A percentile compares a stretch with the other conserved stretches of the same genome.
phyloP scores from a whole-genome alignment of 495 filamentous ascomycete genomes.

The Polyplosphaeria fusca region DNA sequence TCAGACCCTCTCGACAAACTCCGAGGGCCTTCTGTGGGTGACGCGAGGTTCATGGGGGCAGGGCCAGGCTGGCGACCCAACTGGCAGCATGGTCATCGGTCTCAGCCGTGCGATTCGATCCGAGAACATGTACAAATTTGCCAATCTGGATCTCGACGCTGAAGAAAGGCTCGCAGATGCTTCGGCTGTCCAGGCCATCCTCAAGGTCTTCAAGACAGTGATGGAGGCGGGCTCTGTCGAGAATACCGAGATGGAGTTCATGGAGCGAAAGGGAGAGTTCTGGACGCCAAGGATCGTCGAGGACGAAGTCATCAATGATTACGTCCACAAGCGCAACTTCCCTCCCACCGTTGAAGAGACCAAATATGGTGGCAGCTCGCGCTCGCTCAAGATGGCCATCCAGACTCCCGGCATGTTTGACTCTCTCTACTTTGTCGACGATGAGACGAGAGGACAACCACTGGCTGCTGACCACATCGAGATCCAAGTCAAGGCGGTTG shows the following conservation, averaged over 20 bases:
- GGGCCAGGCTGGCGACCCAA: neutral
- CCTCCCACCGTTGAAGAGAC: conserved; percentile 3
- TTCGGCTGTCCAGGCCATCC: neutral
- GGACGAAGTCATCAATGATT: conserved; percentile 11
- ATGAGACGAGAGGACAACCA: neutral
- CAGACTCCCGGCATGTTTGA: conserved; percentile 4
- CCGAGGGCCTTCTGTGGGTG: conserved; percentile 16
- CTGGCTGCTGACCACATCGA: conserved; percentile 11
- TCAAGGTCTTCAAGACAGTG: conserved; percentile 6
- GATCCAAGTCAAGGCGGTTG: conserved; percentile 25
- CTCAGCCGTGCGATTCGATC: conserved; percentile 16
- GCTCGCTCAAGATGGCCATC: conserved; percentile 3
- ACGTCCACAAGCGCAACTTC: conserved; percentile 11
- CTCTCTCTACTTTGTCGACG: conserved; percentile 11
- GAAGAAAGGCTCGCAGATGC: neutral
- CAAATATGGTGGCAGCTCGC: neutral
- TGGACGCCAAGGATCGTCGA: conserved; percentile 15
- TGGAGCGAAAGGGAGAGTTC: conserved; percentile 10
- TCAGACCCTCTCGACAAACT: neutral
- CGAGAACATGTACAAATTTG: conserved; percentile 7
- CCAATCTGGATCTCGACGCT: conserved; percentile 14
- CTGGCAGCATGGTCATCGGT: conserved; percentile 16
- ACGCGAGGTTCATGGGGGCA: conserved; percentile 7
- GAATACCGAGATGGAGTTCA: conserved; percentile 11
- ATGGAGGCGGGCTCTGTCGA: neutral